Base-by-base conservation (phyloP, 805 yeast species). In the Yarrowia hollandica region DNA sequence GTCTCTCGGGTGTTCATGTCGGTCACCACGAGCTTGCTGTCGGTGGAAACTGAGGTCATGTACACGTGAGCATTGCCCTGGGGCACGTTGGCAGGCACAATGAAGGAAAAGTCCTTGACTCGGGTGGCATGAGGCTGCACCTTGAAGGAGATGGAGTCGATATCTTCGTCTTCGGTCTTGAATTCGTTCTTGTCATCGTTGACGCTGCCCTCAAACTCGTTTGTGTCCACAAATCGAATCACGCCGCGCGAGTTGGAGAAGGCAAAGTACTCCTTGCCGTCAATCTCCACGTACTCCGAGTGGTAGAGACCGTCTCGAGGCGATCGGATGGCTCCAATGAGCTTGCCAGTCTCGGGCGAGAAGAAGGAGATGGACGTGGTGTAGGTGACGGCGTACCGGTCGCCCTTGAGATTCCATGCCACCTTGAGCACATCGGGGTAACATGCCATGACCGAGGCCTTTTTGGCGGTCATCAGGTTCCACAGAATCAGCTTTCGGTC, bases 381-480 rank as follows among this genome's bases (percentile, higher is more conserved):
- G 63, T 87, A 80, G 0, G 91, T 97, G 60, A 94, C 90, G 23
- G 84, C 77, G 67, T 90, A 91, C 64, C 78, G 77, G 39, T 80
- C 80, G n/a, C 96, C 96, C 38, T 73, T 74, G 1, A 74, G 65
- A 11, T 84, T 72, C 94, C 96, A 90, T 54, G 62, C 55, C 16
- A 74, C 75, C 55, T 67, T 69, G 19, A 66, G 62, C 38, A 66
- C 68, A 41, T 52, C 73, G 61, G 25, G 58, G 31, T 34, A 54
- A 41, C 75, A 64, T 39, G 87, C 90, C 72, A 91, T 75, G 10
- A 81, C 77, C 1, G 96, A 91, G 16, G 98, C 98, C 72, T 90
- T 91, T 70, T 88, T 88, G 12, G 90, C 94, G 1, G 97, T 92
- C 98, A 94, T 92, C 64, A 94, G 76, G 69, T 94, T 94, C 99